Evolutionary conservation across 2,329 filamentous ascomycete species (phyloP).

Genomic region (Diaporthe longicolla): DNA sequence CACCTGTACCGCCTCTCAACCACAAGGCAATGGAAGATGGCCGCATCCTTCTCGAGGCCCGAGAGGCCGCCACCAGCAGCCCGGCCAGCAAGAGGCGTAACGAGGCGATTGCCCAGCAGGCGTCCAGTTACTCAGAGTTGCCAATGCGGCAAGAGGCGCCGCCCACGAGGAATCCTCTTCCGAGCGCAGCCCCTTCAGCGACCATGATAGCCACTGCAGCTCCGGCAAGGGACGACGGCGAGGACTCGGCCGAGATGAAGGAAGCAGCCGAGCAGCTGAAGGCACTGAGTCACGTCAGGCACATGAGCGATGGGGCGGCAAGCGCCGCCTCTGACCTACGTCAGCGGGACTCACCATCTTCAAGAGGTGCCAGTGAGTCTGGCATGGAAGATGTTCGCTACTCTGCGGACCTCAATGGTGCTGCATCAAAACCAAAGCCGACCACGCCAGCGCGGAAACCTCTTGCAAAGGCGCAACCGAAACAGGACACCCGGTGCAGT

Average conservation of each 20-base stretch:
- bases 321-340: conserved; percentile 43
- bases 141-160: conserved; percentile 44
- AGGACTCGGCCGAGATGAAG: conserved; percentile 79
- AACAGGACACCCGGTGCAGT: conserved; percentile 73
- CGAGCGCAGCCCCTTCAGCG: conserved; percentile 35
- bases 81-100: conserved; percentile 47
- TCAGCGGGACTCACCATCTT: conserved; percentile 53
- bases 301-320: conserved; percentile 62
- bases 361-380: conserved; percentile 57
- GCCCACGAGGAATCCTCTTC: conserved; percentile 41
- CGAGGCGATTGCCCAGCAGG: conserved; percentile 43
- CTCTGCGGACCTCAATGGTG: conserved; percentile 52
- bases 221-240: conserved; percentile 62
- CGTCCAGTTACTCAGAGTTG: conserved; percentile 44
- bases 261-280: conserved; percentile 77
- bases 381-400: conserved; percentile 57
- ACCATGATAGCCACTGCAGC: conserved; percentile 32
- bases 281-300: conserved; percentile 74
- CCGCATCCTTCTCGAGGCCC: conserved; percentile 68
- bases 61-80: conserved; percentile 60
- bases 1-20: conserved; percentile 50
- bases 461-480: conserved; percentile 62
- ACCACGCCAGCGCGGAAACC: conserved; percentile 56
- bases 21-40: conserved; percentile 63
- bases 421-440: conserved; percentile 58